Evolutionary conservation across 1,284 basidiomycete species (phyloP).

Genomic region (Puccinia hordei): DNA sequence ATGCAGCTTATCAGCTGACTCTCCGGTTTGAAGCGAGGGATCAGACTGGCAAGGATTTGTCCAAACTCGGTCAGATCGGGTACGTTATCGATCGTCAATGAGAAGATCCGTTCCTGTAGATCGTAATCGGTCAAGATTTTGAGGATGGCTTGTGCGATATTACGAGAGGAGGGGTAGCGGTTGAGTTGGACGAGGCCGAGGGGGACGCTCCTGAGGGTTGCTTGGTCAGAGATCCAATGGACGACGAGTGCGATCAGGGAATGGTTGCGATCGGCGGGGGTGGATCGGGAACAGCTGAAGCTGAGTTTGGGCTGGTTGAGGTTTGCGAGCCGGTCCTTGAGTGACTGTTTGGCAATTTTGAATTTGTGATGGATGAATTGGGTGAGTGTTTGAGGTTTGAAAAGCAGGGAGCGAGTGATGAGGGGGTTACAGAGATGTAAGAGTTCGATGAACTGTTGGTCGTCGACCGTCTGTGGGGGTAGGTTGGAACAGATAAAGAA

Average conservation of each 20-base stretch:
- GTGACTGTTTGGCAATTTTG: neutral
- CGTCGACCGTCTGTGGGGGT: neutral
- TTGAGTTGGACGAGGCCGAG: slow-evolving; percentile 3
- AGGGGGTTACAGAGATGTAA: slow-evolving; percentile 17
- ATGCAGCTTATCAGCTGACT: slow-evolving; percentile 13
- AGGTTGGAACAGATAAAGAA: slow-evolving; percentile 15
- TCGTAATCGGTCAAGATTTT: neutral
- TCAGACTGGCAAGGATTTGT: neutral
- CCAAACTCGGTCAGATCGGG: slow-evolving; percentile 15
- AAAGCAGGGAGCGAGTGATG: slow-evolving; percentile 8
- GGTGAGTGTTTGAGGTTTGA: neutral
- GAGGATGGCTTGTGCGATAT: slow-evolving; percentile 2
- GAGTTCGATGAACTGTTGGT: slow-evolving; percentile 25
- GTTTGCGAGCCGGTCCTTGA: neutral
- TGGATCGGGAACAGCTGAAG: slow-evolving; percentile 3
- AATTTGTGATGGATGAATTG: slow-evolving; percentile 22
- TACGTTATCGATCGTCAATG: slow-evolving; percentile 7
- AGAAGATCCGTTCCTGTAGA: slow-evolving; percentile 12
- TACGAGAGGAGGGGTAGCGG: neutral
- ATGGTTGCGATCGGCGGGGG: slow-evolving; percentile 1
- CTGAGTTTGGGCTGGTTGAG: neutral
- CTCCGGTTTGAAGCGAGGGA: slow-evolving; percentile 21
- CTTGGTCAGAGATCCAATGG: slow-evolving; percentile 22
- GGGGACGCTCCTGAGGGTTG: neutral
- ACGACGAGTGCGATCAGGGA: neutral